phyloP scores from a whole-genome alignment of 2,329 filamentous ascomycete species.

The Curvularia sp. region DNA sequence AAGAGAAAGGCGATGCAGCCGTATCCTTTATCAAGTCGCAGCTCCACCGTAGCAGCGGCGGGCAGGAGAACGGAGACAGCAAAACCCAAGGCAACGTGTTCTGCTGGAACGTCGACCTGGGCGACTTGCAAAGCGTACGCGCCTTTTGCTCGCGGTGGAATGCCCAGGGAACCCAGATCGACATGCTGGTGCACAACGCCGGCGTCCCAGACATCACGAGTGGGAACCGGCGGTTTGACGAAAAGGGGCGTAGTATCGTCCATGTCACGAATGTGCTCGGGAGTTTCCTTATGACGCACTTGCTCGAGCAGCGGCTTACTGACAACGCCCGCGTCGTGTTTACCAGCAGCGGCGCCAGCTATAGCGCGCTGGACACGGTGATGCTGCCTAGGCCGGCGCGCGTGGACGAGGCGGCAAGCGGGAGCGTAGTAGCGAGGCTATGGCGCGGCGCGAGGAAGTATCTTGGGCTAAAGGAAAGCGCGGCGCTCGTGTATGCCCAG shows the following conservation, averaged over 20 bases:
- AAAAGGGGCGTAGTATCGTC: constrained; percentile 18
- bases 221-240: constrained; percentile 1
- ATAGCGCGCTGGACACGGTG: not conserved
- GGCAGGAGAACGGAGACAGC: not conserved
- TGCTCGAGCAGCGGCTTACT: constrained; percentile 18
- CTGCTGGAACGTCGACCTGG: constrained; percentile 20
- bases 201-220: constrained; percentile 17
- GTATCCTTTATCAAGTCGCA: constrained; percentile 12
- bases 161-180: constrained; percentile 13
- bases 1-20: constrained; percentile 20
- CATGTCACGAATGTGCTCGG: constrained; percentile 27
- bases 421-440: not conserved
- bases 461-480: constrained; percentile 3
- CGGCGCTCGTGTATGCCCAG: constrained; percentile 10
- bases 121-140: constrained; percentile 21
- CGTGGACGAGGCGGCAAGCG: not conserved
- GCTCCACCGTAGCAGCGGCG: constrained; percentile 1
- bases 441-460: not conserved
- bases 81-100: constrained; percentile 2
- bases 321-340: constrained; percentile 18
- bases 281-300: constrained; percentile 24
- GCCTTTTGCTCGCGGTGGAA: constrained; percentile 17
- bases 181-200: constrained; percentile 30
- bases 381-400: not conserved
- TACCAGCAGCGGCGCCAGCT: constrained; percentile 23